Evolutionary conservation across 2,329 filamentous ascomycete species (phyloP).

Genomic region (Penicillium hordei): DNA sequence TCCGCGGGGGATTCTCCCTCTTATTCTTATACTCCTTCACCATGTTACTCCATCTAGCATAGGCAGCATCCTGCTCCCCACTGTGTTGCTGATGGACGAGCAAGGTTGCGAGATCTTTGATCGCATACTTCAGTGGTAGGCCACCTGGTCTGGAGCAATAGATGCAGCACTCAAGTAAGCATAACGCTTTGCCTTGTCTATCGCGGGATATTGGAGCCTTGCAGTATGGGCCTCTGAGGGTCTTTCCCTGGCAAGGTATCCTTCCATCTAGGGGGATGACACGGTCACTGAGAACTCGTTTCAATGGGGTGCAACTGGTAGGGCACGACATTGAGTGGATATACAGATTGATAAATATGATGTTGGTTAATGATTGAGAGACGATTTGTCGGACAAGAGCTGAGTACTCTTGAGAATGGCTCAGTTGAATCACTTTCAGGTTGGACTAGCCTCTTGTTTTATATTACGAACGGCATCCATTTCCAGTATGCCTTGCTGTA

Average conservation of each 20-base stretch:
- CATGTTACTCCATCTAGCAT: background rate
- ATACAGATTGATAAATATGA: background rate
- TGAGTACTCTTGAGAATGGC: background rate
- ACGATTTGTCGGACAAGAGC: background rate
- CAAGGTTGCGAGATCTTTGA: background rate
- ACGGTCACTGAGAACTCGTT: background rate
- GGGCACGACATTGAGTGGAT: background rate
- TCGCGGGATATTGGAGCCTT: background rate
- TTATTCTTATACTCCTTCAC: background rate
- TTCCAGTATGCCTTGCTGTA: background rate
- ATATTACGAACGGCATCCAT: background rate
- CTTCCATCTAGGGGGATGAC: background rate
- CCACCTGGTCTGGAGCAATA: background rate
- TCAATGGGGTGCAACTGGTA: background rate
- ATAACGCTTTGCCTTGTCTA: background rate
- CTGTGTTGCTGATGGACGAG: background rate
- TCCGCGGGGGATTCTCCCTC: background rate
- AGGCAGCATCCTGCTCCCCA: background rate
- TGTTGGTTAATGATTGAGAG: background rate
- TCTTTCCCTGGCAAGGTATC: background rate
- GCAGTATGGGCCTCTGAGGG: background rate
- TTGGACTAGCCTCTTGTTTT: background rate
- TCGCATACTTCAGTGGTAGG: background rate
- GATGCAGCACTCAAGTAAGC: background rate
- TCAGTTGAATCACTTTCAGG: background rate